These are phyloP conservation scores for Rosa chinensis DNA, from an alignment of 306 rosid genomes.

Conservation along the genomic window DNA sequence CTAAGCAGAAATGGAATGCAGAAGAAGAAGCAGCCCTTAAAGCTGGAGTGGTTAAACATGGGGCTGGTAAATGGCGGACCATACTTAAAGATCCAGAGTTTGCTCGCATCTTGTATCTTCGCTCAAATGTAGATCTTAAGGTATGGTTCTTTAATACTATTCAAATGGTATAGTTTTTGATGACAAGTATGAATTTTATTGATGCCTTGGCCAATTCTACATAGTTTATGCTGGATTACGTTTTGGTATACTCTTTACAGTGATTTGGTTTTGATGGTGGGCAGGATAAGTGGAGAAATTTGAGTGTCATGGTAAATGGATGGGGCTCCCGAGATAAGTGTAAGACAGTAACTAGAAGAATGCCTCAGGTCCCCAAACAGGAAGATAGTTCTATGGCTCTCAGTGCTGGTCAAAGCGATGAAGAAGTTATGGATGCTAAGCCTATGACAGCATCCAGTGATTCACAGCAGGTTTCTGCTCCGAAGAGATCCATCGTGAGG, in stretches of 20 bases:
- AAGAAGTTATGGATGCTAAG: slow-evolving; percentile 60
- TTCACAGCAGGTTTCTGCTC: slow-evolving; percentile 45
- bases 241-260: neutral
- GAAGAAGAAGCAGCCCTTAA: slow-evolving; percentile 96
- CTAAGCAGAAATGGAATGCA: slow-evolving; percentile 92
- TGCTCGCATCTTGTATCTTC: slow-evolving; percentile 64
- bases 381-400: slow-evolving; percentile 53
- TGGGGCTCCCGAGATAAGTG: slow-evolving; percentile 91
- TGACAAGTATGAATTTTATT: neutral
- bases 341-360: slow-evolving; percentile 59
- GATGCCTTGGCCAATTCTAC: slow-evolving; percentile 4
- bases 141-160: slow-evolving; percentile 37
- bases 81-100: slow-evolving; percentile 95
- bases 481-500: slow-evolving; percentile 75
- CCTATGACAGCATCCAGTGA: slow-evolving; percentile 63
- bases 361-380: slow-evolving; percentile 53
- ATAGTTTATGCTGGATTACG: slow-evolving; percentile 12
- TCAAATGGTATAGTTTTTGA: neutral
- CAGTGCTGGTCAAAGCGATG: slow-evolving; percentile 67
- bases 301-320: slow-evolving; percentile 93
- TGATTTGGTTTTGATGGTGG: slow-evolving; percentile 26
- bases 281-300: slow-evolving; percentile 98
- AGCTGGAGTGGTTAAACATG: slow-evolving; percentile 97
- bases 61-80: slow-evolving; percentile 97
- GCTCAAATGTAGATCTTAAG: slow-evolving; percentile 98